Evolutionary conservation across 1,139 yeast genomes (phyloP), one percentile per base, ranked within the genome.

Genomic region (Yamadazyma friedrichii): DNA sequence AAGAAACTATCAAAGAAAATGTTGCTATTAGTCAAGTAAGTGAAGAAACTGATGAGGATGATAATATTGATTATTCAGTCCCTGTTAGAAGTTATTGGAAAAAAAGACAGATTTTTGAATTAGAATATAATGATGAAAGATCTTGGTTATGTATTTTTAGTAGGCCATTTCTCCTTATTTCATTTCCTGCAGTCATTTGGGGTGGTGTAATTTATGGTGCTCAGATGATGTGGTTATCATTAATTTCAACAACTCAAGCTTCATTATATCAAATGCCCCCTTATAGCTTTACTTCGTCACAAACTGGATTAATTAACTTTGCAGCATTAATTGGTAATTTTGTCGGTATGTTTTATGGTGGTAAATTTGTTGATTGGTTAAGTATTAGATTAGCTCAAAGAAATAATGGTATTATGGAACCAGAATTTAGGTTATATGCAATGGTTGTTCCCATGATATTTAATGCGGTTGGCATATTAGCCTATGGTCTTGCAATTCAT

Each of bases 181-280:
- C 67, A 47, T 78, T 80, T 51, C 88, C 89, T 4, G 70, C 78
- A 10, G 74, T 82, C 15, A 48, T 80, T 16, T 82, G 82, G 78
- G 75, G 80, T 37, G 88, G 88, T 1, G 56, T 80, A 41, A 59
- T 78, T 22, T 82, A 82, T 52, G 89, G 88, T 3, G 67, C 80
- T 15, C 82, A 83, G 39, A 70, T 82, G 65, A 71, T 72, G 76
- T 75, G 80, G 80, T 58, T 75, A 27, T 62, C 77, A 10, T 55
- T 74, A 26, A 55, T 74, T 42, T 59, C 65, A 5, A 67, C 69
- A 20, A 72, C 80, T 2, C 78, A 73, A 52, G 65, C 78, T 1
- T 59, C 62, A 42, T 61, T 74, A 33, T 72, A 63, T 43, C 49
- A 65, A 9, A 55, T 54, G 3, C 46, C 54, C 9, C 76, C 72